Evolutionary conservation across 306 rosid species (phyloP), one percentile per base, ranked within the genome.

Genomic region (Trifolium dubium): DNA sequence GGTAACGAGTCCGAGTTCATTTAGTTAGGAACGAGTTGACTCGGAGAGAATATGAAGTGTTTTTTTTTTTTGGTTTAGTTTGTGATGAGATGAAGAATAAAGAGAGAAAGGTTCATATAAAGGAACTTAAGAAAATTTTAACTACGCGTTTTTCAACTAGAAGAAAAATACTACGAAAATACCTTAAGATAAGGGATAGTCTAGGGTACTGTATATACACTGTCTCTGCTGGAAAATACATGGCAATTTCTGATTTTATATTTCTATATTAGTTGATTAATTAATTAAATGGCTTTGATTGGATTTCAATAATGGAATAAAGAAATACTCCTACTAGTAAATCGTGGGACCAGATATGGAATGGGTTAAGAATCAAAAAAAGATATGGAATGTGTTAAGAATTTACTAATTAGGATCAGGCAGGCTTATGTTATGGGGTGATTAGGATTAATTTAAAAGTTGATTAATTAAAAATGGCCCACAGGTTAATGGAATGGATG

Each of bases 1-100:
- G 83, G 78, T 40, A 75, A 15, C 79, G 76, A 78, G 7, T 75
- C 85, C 28, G 76, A 64, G 64, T 64, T 64, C 89, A 88, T 84
- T 13, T 23, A 5, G 29, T 44, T 13, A 2, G 5, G 0, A 40
- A 4, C 23, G 56, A 35, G 59, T 50, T 53, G 75, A 59, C 39
- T 55, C 30, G 6, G 69, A 39, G 59, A 5, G 61, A 4, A 31
- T 37, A 32, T 43, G 73, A 67, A 72, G 62, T 11, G 28, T 55
- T 23, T 56, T 19, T 10, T 17, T 2, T 47, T 32, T 19, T 14
- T n/a, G 7, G 40, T 37, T 37, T 37, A 6, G 40, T 37, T 10
- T 3, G 54, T 0, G 3, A 10, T 8, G 28, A 2, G 8, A 29
- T 11, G 28, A 43, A 49, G 5, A n/a, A 11, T 23, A 56, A 56